A percentile compares a stretch with the other conserved stretches of the same genome.
Evolutionary conservation across 306 rosid genomes (phyloP).

Genomic region (Glycine soja): DNA sequence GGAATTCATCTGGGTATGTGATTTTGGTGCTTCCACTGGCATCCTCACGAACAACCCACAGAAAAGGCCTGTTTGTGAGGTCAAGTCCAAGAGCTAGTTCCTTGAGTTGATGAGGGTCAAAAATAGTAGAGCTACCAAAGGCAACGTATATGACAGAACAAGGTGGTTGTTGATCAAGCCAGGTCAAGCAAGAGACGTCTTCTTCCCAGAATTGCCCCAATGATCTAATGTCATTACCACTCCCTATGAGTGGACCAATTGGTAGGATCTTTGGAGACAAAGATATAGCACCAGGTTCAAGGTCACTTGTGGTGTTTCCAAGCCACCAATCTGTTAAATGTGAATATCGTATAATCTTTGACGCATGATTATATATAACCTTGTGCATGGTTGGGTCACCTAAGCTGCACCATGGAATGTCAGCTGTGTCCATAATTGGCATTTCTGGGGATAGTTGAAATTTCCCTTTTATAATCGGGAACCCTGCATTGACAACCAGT

Average conservation of each 20-base stretch:
- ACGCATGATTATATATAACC: conserved; percentile 14
- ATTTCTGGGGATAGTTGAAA: conserved; percentile 29
- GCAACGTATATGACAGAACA: conserved; percentile 46
- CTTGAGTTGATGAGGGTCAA: conserved; percentile 35
- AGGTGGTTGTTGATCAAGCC: conserved; percentile 47
- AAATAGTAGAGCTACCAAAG: conserved; percentile 34
- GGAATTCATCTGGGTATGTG: conserved; percentile 36
- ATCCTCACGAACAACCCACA: conserved; percentile 51
- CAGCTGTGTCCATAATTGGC: conserved; percentile 30
- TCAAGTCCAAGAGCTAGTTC: conserved; percentile 48
- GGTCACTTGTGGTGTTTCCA: conserved; percentile 35
- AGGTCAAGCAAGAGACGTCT: conserved; percentile 42
- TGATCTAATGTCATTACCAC: neutral
- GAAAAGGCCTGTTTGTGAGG: conserved; percentile 38
- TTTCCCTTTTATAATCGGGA: conserved; percentile 22
- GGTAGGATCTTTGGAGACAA: conserved; percentile 43
- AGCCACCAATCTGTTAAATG: conserved; percentile 44
- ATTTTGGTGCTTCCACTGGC: neutral
- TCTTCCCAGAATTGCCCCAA: conserved; percentile 47
- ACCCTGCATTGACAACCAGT: conserved; percentile 33
- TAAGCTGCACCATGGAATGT: conserved; percentile 28
- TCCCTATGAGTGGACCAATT: conserved; percentile 42
- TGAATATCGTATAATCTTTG: neutral
- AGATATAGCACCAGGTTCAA: conserved; percentile 42
- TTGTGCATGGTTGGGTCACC: conserved; percentile 8